Percentiles rank a stretch among this genome's conserved stretches.
phyloP scores from a whole-genome alignment of 192 early-diverging fungal species.

The Gigaspora rosea region DNA sequence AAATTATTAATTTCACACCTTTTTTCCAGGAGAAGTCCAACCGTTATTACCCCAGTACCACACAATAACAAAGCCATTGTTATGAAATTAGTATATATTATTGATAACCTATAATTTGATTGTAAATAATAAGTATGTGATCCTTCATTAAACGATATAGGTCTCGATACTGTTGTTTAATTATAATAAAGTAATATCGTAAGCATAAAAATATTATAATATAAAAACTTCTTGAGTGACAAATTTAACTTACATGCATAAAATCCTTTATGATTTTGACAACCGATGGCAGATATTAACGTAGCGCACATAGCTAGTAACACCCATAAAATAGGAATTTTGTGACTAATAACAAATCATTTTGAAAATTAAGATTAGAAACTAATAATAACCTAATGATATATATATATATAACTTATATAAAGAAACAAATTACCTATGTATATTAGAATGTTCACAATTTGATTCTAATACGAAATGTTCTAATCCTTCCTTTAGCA shows the following conservation, averaged over 20 bases:
- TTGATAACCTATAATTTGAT: neutral
- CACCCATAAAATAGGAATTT: constrained; percentile 45
- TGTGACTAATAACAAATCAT: constrained; percentile 32
- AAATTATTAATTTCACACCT: neutral
- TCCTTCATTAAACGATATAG: neutral
- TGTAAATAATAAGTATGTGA: neutral
- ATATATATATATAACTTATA: neutral
- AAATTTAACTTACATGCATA: constrained; percentile 44
- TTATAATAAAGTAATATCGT: neutral
- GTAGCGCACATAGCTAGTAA: constrained; percentile 43
- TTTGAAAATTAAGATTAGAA: neutral
- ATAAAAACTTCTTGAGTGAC: neutral
- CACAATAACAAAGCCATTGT: constrained; percentile 41
- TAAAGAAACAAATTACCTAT: constrained; percentile 38
- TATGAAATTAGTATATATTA: constrained; percentile 31
- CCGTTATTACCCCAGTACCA: constrained; percentile 38
- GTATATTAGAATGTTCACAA: constrained; percentile 44
- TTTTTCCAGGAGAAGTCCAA: neutral
- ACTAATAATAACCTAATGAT: neutral
- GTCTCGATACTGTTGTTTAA: neutral
- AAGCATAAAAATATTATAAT: neutral
- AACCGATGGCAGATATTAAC: constrained; percentile 47
- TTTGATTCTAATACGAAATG: constrained; percentile 54
- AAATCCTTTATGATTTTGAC: constrained; percentile 56
- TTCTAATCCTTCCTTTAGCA: constrained; percentile 59